Base-by-base conservation (phyloP, 148 eudicot species). In the Heliamphora exappendiculata region DNA sequence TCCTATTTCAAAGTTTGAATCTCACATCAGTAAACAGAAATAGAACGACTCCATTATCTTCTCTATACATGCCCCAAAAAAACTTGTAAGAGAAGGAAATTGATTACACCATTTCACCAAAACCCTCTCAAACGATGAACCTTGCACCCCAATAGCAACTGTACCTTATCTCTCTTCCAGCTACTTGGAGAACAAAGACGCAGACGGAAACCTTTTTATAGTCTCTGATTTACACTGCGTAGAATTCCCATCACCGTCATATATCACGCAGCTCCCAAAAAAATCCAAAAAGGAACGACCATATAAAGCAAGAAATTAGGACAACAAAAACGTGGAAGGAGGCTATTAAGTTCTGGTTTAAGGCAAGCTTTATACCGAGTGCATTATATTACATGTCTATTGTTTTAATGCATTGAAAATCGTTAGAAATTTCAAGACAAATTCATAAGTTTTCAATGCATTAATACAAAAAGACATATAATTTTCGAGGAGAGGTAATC, bases 271-370 rank as follows among this genome's bases (percentile, higher is more conserved):
- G 50, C 49, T n/a, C 50, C 11, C 9, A 47, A 47, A 47, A 47
- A 39, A 47, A 47, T 8, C 0, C 42, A 2, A 47, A 47, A 9
- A 47, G 14, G 14, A 34, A n/a, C 26, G 51, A 47, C 17, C 45
- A 63, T 45, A 33, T 75, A 75, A 75, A 75, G 58, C 70, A 63
- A 44, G 19, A 63, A 58, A 69, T 57, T 75, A 69, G 55, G 31
- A 45, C 58, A 57, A 60, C 28, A n/a, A 55, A 58, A 10, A 8
- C 71, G 7, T 24, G n/a, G 5, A 24, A 33, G 14, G 14, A 19
- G 8, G 17, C 17, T 33, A 6, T 1, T 1, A 55, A 5, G 51
- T n/a, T n/a, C n/a, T n/a, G n/a, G n/a, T n/a, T n/a, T n/a, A n/a
- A n/a, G n/a, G n/a, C n/a, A n/a, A n/a, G 5, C 50, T 24, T 26